Conservation (phyloP, 441 rosid species). For the Breynia disticha region DNA sequence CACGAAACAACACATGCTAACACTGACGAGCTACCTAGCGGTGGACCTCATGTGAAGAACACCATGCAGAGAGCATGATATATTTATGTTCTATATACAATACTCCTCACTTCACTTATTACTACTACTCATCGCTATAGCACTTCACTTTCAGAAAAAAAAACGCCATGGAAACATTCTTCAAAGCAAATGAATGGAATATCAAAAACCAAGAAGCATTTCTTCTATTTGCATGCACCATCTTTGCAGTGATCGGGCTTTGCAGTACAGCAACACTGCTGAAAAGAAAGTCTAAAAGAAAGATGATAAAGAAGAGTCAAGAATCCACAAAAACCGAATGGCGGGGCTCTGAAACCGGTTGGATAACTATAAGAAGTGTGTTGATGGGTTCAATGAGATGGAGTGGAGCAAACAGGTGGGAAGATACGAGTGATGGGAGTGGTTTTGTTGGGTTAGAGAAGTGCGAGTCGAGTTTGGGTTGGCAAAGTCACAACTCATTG, state of each 20-base stretch:
- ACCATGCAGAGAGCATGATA: no score
- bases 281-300: conserved; percentile 28
- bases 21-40: no score
- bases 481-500: conserved; percentile 49
- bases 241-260: conserved; percentile 32
- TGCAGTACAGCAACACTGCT: conserved; percentile 28
- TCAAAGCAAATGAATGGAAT: conserved; percentile 60
- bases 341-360: background rate
- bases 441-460: conserved; percentile 17
- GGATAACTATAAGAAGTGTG: conserved; percentile 33
- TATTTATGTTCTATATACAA: background rate
- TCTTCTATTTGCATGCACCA: conserved; percentile 31
- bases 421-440: conserved; percentile 13
- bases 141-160: background rate
- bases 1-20: no score
- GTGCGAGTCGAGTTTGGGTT: conserved; percentile 11
- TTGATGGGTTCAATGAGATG: conserved; percentile 52
- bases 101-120: background rate
- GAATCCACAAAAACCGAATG: conserved; percentile 7
- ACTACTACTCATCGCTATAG: background rate
- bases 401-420: conserved; percentile 57
- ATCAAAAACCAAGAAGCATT: conserved; percentile 41
- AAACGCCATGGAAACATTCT: conserved; percentile 48
- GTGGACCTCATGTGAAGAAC: no score
- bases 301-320: conserved; percentile 9